Evolutionary conservation across 2,329 filamentous ascomycete species (phyloP).

Genomic region (Calonectria pseudoturangicola): DNA sequence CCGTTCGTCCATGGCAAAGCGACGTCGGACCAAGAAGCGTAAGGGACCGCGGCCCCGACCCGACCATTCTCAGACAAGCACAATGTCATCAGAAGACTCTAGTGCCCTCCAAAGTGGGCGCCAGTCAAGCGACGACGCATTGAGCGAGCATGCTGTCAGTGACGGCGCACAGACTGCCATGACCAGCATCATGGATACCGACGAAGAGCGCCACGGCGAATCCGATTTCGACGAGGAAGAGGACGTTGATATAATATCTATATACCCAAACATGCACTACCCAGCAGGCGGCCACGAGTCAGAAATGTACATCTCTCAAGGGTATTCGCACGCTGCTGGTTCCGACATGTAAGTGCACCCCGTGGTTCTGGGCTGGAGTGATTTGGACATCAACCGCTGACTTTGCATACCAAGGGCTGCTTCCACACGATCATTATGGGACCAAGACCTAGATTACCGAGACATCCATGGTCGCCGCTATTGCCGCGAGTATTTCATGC

Average conservation of each 20-base stretch:
- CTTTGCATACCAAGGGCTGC: slow-evolving; percentile 57
- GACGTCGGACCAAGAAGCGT: slow-evolving; percentile 56
- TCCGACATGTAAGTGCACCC: slow-evolving; percentile 64
- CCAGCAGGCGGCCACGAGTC: slow-evolving; percentile 61
- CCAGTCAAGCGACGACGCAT: slow-evolving; percentile 59
- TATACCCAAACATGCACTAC: slow-evolving; percentile 65
- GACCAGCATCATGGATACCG: slow-evolving; percentile 61
- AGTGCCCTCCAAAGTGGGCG: slow-evolving; percentile 54
- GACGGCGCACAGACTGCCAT: slow-evolving; percentile 60
- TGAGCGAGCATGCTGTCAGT: slow-evolving; percentile 58
- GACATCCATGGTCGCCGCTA: slow-evolving; percentile 78
- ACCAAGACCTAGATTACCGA: slow-evolving; percentile 72
- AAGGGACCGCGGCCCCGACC: slow-evolving; percentile 51
- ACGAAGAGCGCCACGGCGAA: slow-evolving; percentile 55
- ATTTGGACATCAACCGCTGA: slow-evolving; percentile 23
- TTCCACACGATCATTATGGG: slow-evolving; percentile 70
- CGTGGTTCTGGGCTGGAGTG: background rate
- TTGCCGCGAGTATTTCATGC: slow-evolving; percentile 78
- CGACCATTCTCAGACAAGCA: slow-evolving; percentile 53
- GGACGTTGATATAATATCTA: slow-evolving; percentile 64
- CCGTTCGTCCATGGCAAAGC: slow-evolving; percentile 60
- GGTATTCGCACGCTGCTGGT: slow-evolving; percentile 47
- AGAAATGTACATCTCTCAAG: slow-evolving; percentile 59
- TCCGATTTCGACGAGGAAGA: slow-evolving; percentile 54
- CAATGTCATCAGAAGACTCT: slow-evolving; percentile 59